Percentiles rank a stretch among this genome's conserved stretches.
phyloP scores from a whole-genome alignment of 192 early-diverging fungal genomes.

The Coemansia furcata region DNA sequence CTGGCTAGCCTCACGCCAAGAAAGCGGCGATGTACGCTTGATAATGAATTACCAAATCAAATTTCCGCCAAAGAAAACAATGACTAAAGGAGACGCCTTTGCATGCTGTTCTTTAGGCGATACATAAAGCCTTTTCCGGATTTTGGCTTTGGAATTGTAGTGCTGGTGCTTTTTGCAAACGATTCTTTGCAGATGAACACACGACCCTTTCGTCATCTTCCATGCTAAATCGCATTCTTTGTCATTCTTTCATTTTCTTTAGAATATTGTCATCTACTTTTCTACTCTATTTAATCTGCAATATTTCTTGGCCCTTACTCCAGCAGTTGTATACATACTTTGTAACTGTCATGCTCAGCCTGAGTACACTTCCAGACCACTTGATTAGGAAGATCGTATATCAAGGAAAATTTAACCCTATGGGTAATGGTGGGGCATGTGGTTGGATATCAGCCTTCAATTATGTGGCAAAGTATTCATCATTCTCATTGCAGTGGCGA shows the following conservation, averaged over 20 bases:
- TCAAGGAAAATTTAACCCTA: not conserved
- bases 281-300: too few relatives aligned
- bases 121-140: too few relatives aligned
- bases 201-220: too few relatives aligned
- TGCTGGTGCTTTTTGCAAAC: too few relatives aligned
- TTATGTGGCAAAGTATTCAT: not conserved
- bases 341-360: not conserved
- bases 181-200: too few relatives aligned
- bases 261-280: too few relatives aligned
- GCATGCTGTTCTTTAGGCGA: too few relatives aligned
- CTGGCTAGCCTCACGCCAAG: not conserved
- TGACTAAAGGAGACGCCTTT: too few relatives aligned
- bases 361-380: not conserved
- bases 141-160: too few relatives aligned
- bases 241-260: too few relatives aligned
- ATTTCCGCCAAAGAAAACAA: not conserved
- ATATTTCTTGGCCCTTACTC: too few relatives aligned
- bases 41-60: not conserved
- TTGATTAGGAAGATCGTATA: not conserved
- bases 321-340: not conserved
- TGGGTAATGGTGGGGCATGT: not conserved
- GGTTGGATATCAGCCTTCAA: not conserved
- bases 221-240: too few relatives aligned
- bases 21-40: not conserved
- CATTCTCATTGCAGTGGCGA: not conserved